phyloP scores from a whole-genome alignment of 2,329 filamentous ascomycete species.

The Colletotrichum filicis region DNA sequence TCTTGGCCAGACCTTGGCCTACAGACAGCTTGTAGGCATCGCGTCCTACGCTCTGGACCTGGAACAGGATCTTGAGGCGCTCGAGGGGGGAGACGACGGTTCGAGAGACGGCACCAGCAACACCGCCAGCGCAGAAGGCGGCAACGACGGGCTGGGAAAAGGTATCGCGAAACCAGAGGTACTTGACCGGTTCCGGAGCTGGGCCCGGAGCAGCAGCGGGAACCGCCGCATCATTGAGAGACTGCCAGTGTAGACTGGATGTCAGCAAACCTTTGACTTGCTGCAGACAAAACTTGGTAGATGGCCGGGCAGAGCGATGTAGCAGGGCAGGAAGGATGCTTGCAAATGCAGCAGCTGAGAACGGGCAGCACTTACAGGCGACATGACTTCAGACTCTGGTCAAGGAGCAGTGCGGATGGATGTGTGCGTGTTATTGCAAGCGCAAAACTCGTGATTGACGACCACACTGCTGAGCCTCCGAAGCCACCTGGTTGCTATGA shows the following conservation, averaged over 20 bases:
- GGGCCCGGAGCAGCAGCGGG: slow-evolving; percentile 7
- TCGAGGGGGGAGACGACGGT: slow-evolving; percentile 97
- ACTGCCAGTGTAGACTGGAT: neutral
- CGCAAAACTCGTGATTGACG: slow-evolving; percentile 10
- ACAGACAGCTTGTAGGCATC: slow-evolving; percentile 96
- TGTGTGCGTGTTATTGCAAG: slow-evolving; percentile 2
- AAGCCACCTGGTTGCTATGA: slow-evolving; percentile 28
- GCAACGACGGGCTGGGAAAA: slow-evolving; percentile 87
- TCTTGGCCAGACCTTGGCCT: slow-evolving; percentile 87
- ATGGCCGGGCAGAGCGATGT: neutral
- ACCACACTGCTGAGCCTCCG: slow-evolving; percentile 33
- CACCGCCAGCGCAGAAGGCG: slow-evolving; percentile 92
- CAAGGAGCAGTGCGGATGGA: slow-evolving; percentile 22
- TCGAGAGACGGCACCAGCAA: slow-evolving; percentile 95
- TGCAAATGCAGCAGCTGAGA: neutral
- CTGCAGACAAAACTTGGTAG: neutral
- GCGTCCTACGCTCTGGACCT: slow-evolving; percentile 90
- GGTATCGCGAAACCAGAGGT: slow-evolving; percentile 54
- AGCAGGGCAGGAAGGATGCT: too few species aligned
- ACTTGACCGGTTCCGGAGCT: neutral
- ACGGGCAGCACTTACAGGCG: slow-evolving; percentile 21
- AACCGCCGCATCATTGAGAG: slow-evolving; percentile 19
- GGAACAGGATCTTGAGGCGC: slow-evolving; percentile 96
- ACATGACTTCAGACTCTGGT: slow-evolving; percentile 34
- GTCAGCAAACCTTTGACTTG: neutral